Evolutionary conservation across 2,329 filamentous ascomycete genomes (phyloP).

Genomic region (Penicillium sp.): DNA sequence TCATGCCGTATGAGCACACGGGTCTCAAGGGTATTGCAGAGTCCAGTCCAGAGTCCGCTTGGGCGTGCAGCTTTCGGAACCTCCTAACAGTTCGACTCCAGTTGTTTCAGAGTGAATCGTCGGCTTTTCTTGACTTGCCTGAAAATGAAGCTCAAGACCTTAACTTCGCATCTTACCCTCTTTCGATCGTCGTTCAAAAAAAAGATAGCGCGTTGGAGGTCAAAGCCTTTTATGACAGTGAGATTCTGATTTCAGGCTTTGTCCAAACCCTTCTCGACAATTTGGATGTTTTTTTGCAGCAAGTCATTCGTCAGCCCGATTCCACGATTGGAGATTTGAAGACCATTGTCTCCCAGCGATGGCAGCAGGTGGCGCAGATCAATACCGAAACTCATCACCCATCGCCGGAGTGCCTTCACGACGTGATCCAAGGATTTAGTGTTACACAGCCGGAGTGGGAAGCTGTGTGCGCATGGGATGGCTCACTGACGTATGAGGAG

Average conservation of each 20-base stretch:
- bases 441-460: neutral
- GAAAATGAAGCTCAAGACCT: neutral
- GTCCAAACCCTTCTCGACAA: neutral
- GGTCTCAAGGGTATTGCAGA: constrained; percentile 4
- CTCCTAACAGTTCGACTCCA: constrained; percentile 3
- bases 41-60: constrained; percentile 2
- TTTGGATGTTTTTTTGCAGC: neutral
- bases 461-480: constrained; percentile 17
- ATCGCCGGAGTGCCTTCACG: constrained; percentile 16
- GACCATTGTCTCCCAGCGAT: neutral
- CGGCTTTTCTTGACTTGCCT: neutral
- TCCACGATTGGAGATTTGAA: neutral
- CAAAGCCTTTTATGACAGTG: neutral
- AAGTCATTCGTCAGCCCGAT: neutral
- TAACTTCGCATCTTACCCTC: neutral
- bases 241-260: neutral
- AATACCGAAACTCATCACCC: neutral
- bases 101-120: neutral
- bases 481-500: constrained; percentile 10
- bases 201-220: neutral
- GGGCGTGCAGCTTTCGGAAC: constrained; percentile 10
- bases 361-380: neutral
- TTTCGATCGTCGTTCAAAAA: neutral
- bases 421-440: neutral
- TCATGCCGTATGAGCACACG: constrained; percentile 7